Evolutionary conservation across 73 alveolate genomes (phyloP).

Genomic region (Paramecium octaurelia): DNA sequence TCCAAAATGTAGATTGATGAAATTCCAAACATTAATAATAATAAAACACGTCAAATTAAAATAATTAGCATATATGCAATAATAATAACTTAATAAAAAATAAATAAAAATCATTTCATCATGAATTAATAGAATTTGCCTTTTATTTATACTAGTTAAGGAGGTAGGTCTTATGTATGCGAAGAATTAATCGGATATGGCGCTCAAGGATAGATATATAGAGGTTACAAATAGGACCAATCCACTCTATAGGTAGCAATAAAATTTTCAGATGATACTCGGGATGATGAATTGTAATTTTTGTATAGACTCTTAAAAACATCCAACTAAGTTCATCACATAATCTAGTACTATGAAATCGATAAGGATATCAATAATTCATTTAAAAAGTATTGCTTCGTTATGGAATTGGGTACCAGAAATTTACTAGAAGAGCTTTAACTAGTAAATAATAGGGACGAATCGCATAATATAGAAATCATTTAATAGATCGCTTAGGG

Average conservation of each 20-base stretch:
- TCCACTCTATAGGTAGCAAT: neutral
- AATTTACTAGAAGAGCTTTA: neutral
- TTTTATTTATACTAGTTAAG: neutral
- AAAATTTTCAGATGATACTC: neutral
- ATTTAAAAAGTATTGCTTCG: neutral
- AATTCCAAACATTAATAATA: slow-evolving; percentile 65
- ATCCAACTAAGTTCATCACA: neutral
- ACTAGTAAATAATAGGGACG: neutral
- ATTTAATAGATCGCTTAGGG: slow-evolving; percentile 78
- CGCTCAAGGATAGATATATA: neutral
- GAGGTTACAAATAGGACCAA: neutral
- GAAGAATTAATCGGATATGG: neutral
- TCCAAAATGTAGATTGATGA: slow-evolving; percentile 86
- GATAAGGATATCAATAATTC: neutral
- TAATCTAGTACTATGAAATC: neutral
- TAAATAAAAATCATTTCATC: neutral
- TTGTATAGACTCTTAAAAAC: neutral
- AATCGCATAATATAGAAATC: neutral
- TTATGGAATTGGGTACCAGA: neutral
- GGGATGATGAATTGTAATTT: neutral
- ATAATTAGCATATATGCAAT: neutral
- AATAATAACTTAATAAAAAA: neutral
- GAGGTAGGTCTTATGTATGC: neutral
- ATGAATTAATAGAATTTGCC: neutral
- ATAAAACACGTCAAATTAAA: slow-evolving; percentile 3